Evolutionary conservation across 2,329 filamentous ascomycete species (phyloP).

Genomic region (Phaeophleospora eucalypticola): DNA sequence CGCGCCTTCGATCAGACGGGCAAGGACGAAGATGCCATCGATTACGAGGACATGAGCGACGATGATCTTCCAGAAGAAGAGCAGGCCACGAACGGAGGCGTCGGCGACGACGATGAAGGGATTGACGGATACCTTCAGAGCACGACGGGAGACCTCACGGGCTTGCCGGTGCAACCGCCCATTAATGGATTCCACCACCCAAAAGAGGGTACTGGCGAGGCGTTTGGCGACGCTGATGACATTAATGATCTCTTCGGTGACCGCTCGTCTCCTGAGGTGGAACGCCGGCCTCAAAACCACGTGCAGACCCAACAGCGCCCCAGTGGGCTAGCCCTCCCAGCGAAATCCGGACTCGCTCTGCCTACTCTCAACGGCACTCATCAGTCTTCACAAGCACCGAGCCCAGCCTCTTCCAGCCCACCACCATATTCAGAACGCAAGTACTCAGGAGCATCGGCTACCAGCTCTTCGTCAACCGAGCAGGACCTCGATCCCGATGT

Average conservation of each 20-base stretch:
- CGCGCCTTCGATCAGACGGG: conserved; percentile 51
- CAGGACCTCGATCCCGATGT: conserved; percentile 24
- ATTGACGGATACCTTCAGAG: conserved; percentile 12
- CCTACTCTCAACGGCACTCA: conserved; percentile 16
- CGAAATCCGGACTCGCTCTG: conserved; percentile 28
- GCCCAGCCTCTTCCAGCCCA: conserved; percentile 22
- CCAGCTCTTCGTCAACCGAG: conserved; percentile 19
- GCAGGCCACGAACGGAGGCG: conserved; percentile 35
- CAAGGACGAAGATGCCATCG: conserved; percentile 88
- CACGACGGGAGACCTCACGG: conserved; percentile 12
- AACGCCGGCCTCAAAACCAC: conserved; percentile 18
- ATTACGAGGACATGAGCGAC: conserved; percentile 87
- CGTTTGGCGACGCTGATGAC: conserved; percentile 61
- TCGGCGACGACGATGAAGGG: conserved; percentile 18
- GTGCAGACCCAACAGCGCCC: conserved; percentile 21
- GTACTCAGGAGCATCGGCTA: conserved; percentile 21
- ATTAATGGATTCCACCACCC: conserved; percentile 22
- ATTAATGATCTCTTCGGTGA: conserved; percentile 39
- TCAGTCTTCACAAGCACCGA: conserved; percentile 3
- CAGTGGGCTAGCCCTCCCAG: conserved; percentile 30
- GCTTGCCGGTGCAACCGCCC: conserved; percentile 11
- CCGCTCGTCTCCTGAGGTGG: conserved; percentile 31
- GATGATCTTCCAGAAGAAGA: conserved; percentile 85
- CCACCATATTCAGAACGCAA: conserved; percentile 23
- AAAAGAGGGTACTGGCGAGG: conserved; percentile 46